These are phyloP conservation scores for Phytophthora pini DNA, from an alignment of 352 stramenopile genomes.

Conservation along the genomic window DNA sequence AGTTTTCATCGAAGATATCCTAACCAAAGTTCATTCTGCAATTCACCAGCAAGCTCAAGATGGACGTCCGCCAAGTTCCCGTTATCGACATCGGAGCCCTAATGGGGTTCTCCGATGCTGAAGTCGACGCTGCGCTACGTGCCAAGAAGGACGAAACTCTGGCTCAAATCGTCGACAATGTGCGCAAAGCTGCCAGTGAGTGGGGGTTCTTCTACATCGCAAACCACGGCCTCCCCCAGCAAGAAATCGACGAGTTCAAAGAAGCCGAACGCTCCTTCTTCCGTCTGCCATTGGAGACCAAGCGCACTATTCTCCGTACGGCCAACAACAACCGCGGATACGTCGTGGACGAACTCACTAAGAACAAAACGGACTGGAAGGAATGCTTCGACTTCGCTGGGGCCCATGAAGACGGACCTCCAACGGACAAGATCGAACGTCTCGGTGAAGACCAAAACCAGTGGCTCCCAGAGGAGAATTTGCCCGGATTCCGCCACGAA, in stretches of 20 bases:
- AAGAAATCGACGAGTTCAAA: slow-evolving; percentile 72
- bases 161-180: slow-evolving; percentile 37
- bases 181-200: slow-evolving; percentile 39
- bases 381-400: slow-evolving; percentile 77
- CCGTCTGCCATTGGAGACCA: slow-evolving; percentile 61
- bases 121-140: not conserved
- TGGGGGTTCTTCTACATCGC: slow-evolving; percentile 95
- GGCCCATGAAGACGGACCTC: slow-evolving; percentile 39
- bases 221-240: slow-evolving; percentile 68
- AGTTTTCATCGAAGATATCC: too few species aligned
- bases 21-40: not conserved
- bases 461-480: slow-evolving; percentile 46
- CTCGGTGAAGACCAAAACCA: slow-evolving; percentile 90
- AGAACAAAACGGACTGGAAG: slow-evolving; percentile 95
- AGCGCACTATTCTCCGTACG: slow-evolving; percentile 65
- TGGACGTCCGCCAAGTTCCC: not conserved
- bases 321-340: slow-evolving; percentile 88
- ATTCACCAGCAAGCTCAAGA: not conserved
- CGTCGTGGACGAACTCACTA: slow-evolving; percentile 95
- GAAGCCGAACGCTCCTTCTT: slow-evolving; percentile 84
- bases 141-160: slow-evolving; percentile 9
- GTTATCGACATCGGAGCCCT: not conserved
- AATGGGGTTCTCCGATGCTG: not conserved
- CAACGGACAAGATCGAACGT: slow-evolving; percentile 57
- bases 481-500: slow-evolving; percentile 62